Percentiles rank a stretch among this genome's conserved stretches.
These are phyloP conservation scores for Penicillium herquei DNA, from an alignment of 495 filamentous ascomycete species.

Conservation along the genomic window DNA sequence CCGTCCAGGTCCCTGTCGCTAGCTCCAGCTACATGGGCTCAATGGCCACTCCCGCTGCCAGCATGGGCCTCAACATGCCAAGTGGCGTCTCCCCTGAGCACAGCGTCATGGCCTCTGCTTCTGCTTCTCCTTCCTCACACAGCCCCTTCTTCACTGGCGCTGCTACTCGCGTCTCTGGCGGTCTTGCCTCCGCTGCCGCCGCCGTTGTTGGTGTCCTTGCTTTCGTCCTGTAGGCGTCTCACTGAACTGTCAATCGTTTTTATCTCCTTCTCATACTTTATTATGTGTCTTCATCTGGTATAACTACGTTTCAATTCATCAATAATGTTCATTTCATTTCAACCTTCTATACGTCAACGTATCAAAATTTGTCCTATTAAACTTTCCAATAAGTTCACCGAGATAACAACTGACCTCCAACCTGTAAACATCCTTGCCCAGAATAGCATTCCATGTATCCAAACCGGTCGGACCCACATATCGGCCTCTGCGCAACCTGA, in stretches of 20 bases:
- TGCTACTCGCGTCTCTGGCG: slow-evolving; percentile 26
- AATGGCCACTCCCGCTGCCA: slow-evolving; percentile 10
- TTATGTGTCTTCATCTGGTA: slow-evolving; percentile 9
- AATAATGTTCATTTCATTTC: too few relatives aligned
- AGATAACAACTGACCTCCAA: background rate
- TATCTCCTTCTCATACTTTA: background rate
- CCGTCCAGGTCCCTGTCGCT: slow-evolving; percentile 31
- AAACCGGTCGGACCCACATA: too few relatives aligned
- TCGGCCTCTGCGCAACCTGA: background rate
- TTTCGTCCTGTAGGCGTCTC: slow-evolving; percentile 27
- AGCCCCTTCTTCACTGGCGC: slow-evolving; percentile 28
- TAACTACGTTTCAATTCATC: slow-evolving; percentile 5
- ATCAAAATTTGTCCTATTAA: too few relatives aligned
- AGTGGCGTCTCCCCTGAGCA: slow-evolving; percentile 14
- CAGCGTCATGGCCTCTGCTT: slow-evolving; percentile 13
- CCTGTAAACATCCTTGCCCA: background rate
- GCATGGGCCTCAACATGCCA: slow-evolving; percentile 7
- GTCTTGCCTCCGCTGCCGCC: slow-evolving; percentile 25
- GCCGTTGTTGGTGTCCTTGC: slow-evolving; percentile 34
- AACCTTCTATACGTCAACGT: too few relatives aligned
- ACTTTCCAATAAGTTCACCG: too few relatives aligned
- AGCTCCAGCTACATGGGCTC: slow-evolving; percentile 9
- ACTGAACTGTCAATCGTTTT: slow-evolving; percentile 6
- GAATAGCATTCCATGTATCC: too few relatives aligned
- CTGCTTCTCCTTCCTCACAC: slow-evolving; percentile 9